Evolutionary conservation across 2,329 filamentous ascomycete species (phyloP), one percentile per base, ranked within the genome.

Genomic region (Fusarium chuoi): DNA sequence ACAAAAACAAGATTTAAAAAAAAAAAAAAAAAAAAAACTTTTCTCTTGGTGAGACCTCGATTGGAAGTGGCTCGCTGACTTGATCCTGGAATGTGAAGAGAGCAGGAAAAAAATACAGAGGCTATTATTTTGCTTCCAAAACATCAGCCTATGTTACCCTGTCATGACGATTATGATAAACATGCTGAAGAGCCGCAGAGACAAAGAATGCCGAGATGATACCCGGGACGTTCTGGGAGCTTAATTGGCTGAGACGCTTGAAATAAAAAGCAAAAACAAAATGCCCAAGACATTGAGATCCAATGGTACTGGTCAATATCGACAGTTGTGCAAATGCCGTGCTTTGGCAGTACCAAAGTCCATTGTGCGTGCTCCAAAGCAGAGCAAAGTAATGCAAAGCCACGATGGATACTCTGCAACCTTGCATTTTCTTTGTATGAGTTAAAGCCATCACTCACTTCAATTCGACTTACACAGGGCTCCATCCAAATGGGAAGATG

Each of bases 251-350:
- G 38, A 54, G 42, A 62, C 38, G 69, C 33, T 55, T 41, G 44
- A 51, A 42, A 39, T 10, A 41, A 56, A 61, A 58, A 69, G 46
- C 42, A 65, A 68, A 62, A 51, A n/a, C 9, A 56, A 65, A 57
- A 54, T 58, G 20, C 30, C 28, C 30, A 46, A 70, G 66, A 61
- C 61, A 58, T 61, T 51, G 39, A 59, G 24, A 46, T 30, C 30
- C 30, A 30, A 30, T 52, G 51, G 26, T 28, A 51, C 39, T 44
- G 41, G 30, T 35, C 57, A 68, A 68, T 68, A 68, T 63, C 41
- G 12, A 46, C 30, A 62, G 56, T 70, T 70, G 71, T 74, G 71
- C 67, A 71, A 70, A 65, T 68, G 67, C 35, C 41, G 67, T 68
- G 52, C 45, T 55, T 61, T 60, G 38, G 48, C 42, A 45, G 49